phyloP scores from a whole-genome alignment of 805 yeast species.

The Myxozyma nipponensis region DNA sequence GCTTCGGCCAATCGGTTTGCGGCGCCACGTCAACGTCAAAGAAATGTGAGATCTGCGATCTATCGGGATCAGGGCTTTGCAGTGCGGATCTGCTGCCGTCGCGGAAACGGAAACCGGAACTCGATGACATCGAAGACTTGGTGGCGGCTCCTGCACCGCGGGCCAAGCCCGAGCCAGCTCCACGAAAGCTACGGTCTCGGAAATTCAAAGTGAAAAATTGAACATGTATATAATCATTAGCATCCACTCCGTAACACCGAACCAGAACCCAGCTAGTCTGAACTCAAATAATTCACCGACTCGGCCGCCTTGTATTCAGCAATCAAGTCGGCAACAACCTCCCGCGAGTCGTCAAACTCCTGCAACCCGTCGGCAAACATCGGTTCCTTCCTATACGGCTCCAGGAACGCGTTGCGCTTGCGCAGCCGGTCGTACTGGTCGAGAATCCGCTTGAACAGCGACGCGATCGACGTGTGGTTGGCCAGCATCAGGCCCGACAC shows the following conservation, averaged over 20 bases:
- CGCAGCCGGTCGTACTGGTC: slow-evolving; percentile 77
- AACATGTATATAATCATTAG: background rate
- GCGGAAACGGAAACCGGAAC: background rate
- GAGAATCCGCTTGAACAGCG: slow-evolving; percentile 61
- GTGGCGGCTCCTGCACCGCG: background rate
- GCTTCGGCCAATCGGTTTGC: slow-evolving; percentile 90
- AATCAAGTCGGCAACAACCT: slow-evolving; percentile 70
- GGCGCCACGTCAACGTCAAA: slow-evolving; percentile 50
- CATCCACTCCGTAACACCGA: background rate
- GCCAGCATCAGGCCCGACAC: slow-evolving; percentile 81
- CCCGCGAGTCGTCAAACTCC: slow-evolving; percentile 78
- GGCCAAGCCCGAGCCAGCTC: background rate
- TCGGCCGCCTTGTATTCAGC: slow-evolving; percentile 79
- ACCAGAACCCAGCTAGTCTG: background rate
- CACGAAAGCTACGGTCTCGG: background rate
- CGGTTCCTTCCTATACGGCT: slow-evolving; percentile 56
- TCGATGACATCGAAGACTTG: slow-evolving; percentile 17
- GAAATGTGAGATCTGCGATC: slow-evolving; percentile 67
- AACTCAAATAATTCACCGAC: slow-evolving; percentile 38
- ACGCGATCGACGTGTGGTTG: slow-evolving; percentile 72
- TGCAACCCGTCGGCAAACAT: slow-evolving; percentile 42
- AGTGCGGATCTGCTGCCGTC: slow-evolving; percentile 36
- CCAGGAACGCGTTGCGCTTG: slow-evolving; percentile 76
- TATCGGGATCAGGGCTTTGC: slow-evolving; percentile 54
- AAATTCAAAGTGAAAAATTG: background rate